Evolutionary conservation across 352 stramenopile genomes (phyloP), one percentile per base, ranked within the genome.

Genomic region (Pythium periplocum): DNA sequence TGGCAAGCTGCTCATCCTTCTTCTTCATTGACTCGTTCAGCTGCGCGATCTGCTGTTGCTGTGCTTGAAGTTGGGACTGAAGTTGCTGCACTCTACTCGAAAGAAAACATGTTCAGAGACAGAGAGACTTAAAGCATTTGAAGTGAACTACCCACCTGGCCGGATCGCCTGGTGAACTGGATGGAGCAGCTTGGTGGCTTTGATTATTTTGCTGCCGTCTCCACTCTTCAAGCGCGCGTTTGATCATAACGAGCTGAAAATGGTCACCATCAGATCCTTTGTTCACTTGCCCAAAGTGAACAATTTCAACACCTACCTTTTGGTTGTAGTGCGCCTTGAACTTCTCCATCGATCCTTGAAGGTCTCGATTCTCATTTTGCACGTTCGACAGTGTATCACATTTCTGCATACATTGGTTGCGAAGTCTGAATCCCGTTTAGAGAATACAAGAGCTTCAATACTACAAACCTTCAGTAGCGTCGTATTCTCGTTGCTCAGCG

Each of bases 311-410:
- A 38, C 30, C n/a, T 30, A 89, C 84, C 78, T 93, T 95, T 60
- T 93, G 84, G 44, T 89, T 89, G 69, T 94, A 94, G 32, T 90
- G 72, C 35, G 74, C 76, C 61, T 94, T 94, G 62, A 94, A 94
- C 8, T 74, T 69, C 26, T 93, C 82, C 82, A 95, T 92, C 8
- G 80, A 77, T 38, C 92, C 75, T 33, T 85, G 75, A 39, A 92
- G 82, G 26, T 87, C 75, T 35, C 72, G 69, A 59, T 93, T 92
- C 50, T 95, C 82, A 34, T 64, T 64, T 61, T 90, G 77, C 33
- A 90, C 64, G 36, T 83, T 87, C 31, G 78, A 76, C 33, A 90
- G 47, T 42, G 73, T 67, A 45, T 93, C 80, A 38, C 78, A 90
- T 86, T 90, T 87, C 83, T 93, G 41, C 9, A 17, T n/a, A 48